Evolutionary conservation across 768 basidiomycete species (phyloP).

Genomic region (Auricularia sp.): DNA sequence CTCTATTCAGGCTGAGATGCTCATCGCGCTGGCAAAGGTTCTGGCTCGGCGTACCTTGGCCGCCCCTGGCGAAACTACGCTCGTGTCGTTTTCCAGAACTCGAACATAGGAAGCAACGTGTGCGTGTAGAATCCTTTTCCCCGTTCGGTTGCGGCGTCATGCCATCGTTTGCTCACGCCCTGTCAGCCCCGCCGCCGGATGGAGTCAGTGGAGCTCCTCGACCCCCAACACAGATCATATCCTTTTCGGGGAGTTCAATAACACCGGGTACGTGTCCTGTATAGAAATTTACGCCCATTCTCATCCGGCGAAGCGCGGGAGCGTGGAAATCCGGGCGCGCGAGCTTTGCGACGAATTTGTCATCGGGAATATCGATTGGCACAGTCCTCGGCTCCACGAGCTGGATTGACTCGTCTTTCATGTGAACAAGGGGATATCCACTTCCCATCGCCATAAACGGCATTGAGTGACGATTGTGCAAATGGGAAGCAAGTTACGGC

Average conservation of each 20-base stretch:
- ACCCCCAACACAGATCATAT: slow-evolving; percentile 21
- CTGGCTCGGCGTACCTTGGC: slow-evolving; percentile 16
- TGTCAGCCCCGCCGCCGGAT: slow-evolving; percentile 12
- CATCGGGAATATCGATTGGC: background rate
- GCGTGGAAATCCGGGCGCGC: slow-evolving; percentile 13
- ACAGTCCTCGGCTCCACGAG: slow-evolving; percentile 1
- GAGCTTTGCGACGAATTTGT: slow-evolving; percentile 18
- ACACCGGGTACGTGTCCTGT: slow-evolving; percentile 16
- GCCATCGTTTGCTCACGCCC: slow-evolving; percentile 2
- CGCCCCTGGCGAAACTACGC: slow-evolving; percentile 16
- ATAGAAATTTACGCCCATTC: background rate
- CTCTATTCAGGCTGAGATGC: slow-evolving; percentile 32
- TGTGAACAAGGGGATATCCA: background rate
- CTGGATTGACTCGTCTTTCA: background rate
- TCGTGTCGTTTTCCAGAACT: slow-evolving; percentile 21
- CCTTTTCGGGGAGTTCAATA: slow-evolving; percentile 21
- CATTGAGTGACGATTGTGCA: too few relatives aligned
- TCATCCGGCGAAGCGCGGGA: slow-evolving; percentile 3
- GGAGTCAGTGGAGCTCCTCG: slow-evolving; percentile 16
- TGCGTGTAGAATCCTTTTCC: slow-evolving; percentile 2
- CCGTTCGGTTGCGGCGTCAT: too few relatives aligned
- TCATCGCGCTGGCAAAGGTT: slow-evolving; percentile 5
- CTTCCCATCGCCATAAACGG: too few relatives aligned
- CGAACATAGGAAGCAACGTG: slow-evolving; percentile 12
- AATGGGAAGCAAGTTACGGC: too few relatives aligned